Percentiles rank a stretch among this genome's conserved stretches.
Evolutionary conservation across 2,329 filamentous ascomycete genomes (phyloP).

Genomic region (Pyrenophora teres): DNA sequence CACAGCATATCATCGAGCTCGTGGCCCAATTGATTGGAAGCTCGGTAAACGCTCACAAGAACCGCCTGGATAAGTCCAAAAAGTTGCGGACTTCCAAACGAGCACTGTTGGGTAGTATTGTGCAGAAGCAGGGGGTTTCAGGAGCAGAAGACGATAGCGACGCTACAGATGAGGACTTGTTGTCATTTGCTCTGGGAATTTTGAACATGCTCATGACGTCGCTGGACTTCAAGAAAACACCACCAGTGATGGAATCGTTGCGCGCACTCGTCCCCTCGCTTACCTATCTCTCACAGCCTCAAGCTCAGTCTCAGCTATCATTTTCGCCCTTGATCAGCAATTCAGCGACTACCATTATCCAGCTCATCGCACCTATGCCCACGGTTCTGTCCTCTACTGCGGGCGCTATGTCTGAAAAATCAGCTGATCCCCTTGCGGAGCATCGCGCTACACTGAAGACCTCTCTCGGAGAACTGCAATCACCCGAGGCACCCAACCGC

Average conservation of each 20-base stretch:
- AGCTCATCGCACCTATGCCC: constrained; percentile 58
- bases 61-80: constrained; percentile 47
- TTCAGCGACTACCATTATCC: constrained; percentile 50
- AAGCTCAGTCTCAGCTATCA: neutral
- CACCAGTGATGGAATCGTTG: constrained; percentile 22
- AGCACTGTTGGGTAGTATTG: constrained; percentile 33
- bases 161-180: constrained; percentile 39
- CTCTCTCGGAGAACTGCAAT: constrained; percentile 36
- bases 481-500: constrained; percentile 44
- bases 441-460: constrained; percentile 30
- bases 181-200: constrained; percentile 49
- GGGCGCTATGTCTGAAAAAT: constrained; percentile 39
- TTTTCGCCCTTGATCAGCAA: constrained; percentile 30
- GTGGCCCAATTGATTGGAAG: constrained; percentile 63
- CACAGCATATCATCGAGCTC: constrained; percentile 68
- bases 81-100: constrained; percentile 29
- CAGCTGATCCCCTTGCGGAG: constrained; percentile 56
- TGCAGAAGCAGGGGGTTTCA: constrained; percentile 14
- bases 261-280: constrained; percentile 22
- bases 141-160: neutral
- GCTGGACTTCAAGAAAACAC: constrained; percentile 40
- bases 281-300: constrained; percentile 27
- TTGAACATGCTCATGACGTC: constrained; percentile 45
- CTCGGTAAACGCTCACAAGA: constrained; percentile 49
- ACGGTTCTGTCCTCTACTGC: constrained; percentile 34